Evolutionary conservation across 345 rosid species (phyloP), one percentile per base, ranked within the genome.

Genomic region (Corymbia maculata): DNA sequence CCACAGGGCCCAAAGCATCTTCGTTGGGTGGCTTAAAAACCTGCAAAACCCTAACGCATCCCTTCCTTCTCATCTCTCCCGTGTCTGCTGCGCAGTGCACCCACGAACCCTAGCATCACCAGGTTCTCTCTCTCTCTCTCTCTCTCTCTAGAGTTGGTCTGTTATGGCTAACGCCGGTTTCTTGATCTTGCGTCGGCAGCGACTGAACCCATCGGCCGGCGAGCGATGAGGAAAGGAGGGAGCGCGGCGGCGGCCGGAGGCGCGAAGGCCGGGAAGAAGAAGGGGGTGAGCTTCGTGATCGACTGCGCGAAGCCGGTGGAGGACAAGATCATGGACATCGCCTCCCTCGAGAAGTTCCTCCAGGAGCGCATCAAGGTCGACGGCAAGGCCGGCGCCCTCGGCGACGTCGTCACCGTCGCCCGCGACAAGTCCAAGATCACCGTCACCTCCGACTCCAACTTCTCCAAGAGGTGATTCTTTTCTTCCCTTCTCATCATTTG

Each of bases 321-420:
- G 89, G 92, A 91, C 49, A 91, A 92, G 89, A 92, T 92, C 85
- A 93, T 92, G 94, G 94, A 93, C 90, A 87, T 93, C 66, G 93
- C 92, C 88, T 93, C 94, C 30, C 93, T 93, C 19, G 94, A 93
- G 53, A 93, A 93, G 88, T 93, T 93, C 89, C 93, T 93, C 86
- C 94, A 93, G 90, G 94, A 93, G 87, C 89, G 94, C 52, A 93
- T 93, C 91, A 93, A 93, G 92, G 93, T 93, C 75, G 94, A 91
- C 75, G 94, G 93, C 87, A 93, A 92, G 86, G 92, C 94, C 57
- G 94, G 94, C 3, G 92, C 92, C 68, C 92, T 92, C 85, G 94
- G 93, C 36, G 94, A 92, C 55, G 87, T 89, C 87, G 86, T 93
- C 79, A 32, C 91, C 44, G 90, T 93, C 88, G 57, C 90, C 64